A percentile compares a stretch with the other conserved stretches of the same genome.
These are phyloP conservation scores for Inga leiocalycina DNA, from an alignment of 306 rosid species.

Conservation along the genomic window DNA sequence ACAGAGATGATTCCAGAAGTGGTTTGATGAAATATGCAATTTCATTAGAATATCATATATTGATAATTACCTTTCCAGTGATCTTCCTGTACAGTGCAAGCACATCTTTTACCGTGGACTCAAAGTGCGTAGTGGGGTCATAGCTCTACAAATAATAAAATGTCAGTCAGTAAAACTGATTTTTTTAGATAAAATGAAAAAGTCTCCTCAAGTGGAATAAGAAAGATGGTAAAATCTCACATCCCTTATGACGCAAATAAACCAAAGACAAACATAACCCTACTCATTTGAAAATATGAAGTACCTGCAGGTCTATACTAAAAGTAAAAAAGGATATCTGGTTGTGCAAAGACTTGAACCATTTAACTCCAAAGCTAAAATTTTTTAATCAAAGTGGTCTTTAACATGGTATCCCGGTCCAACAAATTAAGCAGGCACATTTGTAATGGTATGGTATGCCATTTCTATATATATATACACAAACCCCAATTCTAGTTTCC, in stretches of 20 bases:
- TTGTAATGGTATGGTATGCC: background rate
- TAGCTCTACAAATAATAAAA: slow-evolving; percentile 63
- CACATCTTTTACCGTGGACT: slow-evolving; percentile 79
- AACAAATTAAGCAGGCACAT: background rate
- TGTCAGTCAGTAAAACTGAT: slow-evolving; percentile 16
- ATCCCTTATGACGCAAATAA: background rate
- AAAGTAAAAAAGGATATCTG: background rate
- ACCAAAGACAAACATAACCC: background rate
- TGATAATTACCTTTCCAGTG: slow-evolving; percentile 72
- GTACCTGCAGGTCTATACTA: background rate
- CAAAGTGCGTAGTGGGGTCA: slow-evolving; percentile 85
- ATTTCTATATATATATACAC: background rate
- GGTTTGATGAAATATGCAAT: background rate
- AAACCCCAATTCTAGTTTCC: background rate
- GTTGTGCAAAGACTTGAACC: background rate
- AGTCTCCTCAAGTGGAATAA: background rate
- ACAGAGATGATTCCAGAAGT: background rate
- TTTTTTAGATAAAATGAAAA: slow-evolving; percentile 8
- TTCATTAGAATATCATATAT: slow-evolving; percentile 9
- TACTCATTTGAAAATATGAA: background rate
- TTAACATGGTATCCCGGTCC: background rate
- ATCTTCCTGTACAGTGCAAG: slow-evolving; percentile 62
- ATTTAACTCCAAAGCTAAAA: background rate
- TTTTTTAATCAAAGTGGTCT: background rate
- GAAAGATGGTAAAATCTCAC: slow-evolving; percentile 9